Conservation (phyloP, 1,284 basidiomycete species). For the Omphalotus olearius region DNA sequence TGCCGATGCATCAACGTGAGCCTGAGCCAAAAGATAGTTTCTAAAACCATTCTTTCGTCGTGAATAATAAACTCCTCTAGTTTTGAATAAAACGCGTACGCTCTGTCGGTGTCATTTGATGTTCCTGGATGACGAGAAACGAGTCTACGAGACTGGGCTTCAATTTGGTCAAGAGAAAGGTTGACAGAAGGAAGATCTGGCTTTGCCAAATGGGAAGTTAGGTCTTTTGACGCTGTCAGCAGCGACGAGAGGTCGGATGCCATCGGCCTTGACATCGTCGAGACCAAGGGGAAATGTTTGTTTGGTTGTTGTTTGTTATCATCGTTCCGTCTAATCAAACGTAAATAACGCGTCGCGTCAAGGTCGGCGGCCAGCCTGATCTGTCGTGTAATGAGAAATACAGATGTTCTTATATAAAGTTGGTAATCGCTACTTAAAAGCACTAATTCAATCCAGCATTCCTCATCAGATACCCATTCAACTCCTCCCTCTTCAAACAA, state of each 20-base stretch:
- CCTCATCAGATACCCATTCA: constrained; percentile 36
- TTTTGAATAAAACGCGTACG: constrained; percentile 44
- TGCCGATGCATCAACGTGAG: constrained; percentile 83
- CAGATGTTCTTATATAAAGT: no score
- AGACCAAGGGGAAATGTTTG: no score
- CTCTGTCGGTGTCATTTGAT: constrained; percentile 64
- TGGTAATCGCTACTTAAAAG: no score
- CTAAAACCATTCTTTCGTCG: constrained; percentile 30
- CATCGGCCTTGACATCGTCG: constrained; percentile 21
- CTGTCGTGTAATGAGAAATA: no score
- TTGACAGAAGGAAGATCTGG: constrained; percentile 83
- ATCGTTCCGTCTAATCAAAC: no score
- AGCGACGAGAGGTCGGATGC: constrained; percentile 64
- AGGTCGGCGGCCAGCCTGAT: no score
- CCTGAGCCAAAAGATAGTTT: constrained; percentile 85
- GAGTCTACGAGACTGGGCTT: constrained; percentile 80
- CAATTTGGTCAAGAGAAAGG: constrained; percentile 88
- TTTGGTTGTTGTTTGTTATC: no score
- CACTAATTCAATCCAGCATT: constrained; percentile 18
- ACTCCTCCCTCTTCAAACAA: constrained; percentile 39
- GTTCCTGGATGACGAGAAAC: constrained; percentile 66
- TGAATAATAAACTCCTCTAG: not conserved
- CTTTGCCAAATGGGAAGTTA: constrained; percentile 70
- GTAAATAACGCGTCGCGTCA: no score
- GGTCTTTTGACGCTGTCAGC: constrained; percentile 64